Evolutionary conservation across 768 basidiomycete genomes (phyloP).

Genomic region (Tricholoma matsutake): DNA sequence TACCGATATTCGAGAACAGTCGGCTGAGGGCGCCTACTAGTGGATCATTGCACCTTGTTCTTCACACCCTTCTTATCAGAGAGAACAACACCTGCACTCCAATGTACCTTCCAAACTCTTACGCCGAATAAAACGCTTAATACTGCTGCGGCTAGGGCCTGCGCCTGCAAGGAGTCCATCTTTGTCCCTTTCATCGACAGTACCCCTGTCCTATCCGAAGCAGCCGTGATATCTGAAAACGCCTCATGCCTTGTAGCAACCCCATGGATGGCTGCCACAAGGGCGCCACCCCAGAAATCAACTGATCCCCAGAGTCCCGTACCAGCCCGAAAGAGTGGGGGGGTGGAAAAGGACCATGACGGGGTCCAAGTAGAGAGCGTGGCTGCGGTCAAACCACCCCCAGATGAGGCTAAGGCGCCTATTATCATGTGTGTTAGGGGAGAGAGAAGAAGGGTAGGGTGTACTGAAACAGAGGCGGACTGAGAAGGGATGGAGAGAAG

Average conservation of each 20-base stretch:
- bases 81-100: slow-evolving; percentile 8
- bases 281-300: slow-evolving; percentile 51
- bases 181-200: not conserved
- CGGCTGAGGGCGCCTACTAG: not conserved
- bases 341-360: slow-evolving; percentile 44
- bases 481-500: slow-evolving; percentile 34
- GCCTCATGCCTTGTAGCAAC: slow-evolving; percentile 6
- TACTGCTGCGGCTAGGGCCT: slow-evolving; percentile 29
- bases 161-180: slow-evolving; percentile 24
- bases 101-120: slow-evolving; percentile 29
- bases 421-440: slow-evolving; percentile 45
- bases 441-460: slow-evolving; percentile 35
- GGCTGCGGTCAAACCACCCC: slow-evolving; percentile 43
- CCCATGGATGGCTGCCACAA: slow-evolving; percentile 30
- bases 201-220: slow-evolving; percentile 2
- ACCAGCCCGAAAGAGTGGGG: slow-evolving; percentile 40
- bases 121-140: slow-evolving; percentile 34
- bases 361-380: slow-evolving; percentile 43
- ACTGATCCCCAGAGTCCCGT: slow-evolving; percentile 39
- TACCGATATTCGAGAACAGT: not conserved
- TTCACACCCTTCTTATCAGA: not conserved
- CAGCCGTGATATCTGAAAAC: slow-evolving; percentile 12
- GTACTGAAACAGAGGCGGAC: slow-evolving; percentile 18
- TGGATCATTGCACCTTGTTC: not conserved
- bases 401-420: slow-evolving; percentile 45